A percentile compares a stretch with the other conserved stretches of the same genome.
phyloP scores from a whole-genome alignment of 441 rosid genomes.

The Erodium trifolium region DNA sequence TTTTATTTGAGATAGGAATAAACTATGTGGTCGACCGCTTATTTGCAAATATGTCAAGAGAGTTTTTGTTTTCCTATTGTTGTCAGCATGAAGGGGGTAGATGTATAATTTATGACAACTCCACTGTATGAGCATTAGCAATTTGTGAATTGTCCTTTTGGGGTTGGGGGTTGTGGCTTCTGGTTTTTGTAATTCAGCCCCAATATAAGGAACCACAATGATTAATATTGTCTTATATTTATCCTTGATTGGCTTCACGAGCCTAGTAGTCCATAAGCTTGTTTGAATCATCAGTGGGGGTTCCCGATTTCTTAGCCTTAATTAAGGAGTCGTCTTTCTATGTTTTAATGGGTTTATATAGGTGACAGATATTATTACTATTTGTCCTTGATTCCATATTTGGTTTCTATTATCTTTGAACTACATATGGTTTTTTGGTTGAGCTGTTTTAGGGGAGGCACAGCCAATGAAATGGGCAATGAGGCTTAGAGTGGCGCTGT shows the following conservation, averaged over 20 bases:
- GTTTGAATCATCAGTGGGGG: not conserved
- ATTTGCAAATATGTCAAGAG: too few species aligned
- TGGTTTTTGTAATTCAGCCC: not conserved
- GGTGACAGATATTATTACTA: not conserved
- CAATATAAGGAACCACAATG: not conserved
- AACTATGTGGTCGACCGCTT: too few species aligned
- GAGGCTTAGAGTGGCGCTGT: constrained; percentile 89
- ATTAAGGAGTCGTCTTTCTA: not conserved
- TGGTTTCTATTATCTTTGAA: constrained; percentile 1
- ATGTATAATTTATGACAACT: not conserved
- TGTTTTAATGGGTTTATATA: not conserved
- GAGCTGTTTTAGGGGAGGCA: constrained; percentile 67
- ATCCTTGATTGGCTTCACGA: not conserved
- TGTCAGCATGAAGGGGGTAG: not conserved
- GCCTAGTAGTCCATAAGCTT: not conserved
- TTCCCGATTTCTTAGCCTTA: not conserved
- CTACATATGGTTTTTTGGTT: not conserved
- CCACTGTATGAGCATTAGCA: not conserved
- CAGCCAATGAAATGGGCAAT: constrained; percentile 96
- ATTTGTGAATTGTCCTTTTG: not conserved
- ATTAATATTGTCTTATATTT: not conserved
- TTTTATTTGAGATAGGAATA: too few species aligned
- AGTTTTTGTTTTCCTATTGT: too few species aligned
- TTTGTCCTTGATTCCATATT: not conserved
- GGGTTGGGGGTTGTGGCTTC: not conserved